phyloP scores from a whole-genome alignment of 331 rosid genomes.

The Cydonia oblonga region DNA sequence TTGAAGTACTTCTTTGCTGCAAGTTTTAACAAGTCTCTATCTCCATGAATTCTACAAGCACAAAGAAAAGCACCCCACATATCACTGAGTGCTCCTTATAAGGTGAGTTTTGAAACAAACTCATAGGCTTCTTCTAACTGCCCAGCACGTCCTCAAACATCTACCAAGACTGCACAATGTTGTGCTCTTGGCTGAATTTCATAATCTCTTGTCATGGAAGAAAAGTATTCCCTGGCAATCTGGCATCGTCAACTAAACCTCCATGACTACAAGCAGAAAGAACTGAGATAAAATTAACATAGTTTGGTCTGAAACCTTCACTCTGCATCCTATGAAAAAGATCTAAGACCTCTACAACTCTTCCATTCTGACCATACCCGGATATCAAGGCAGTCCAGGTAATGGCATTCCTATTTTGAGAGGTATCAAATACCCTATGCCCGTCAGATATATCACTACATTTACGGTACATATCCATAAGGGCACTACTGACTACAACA shows the following conservation, averaged over 20 bases:
- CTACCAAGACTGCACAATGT: constrained; percentile 68
- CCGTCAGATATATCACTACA: constrained; percentile 54
- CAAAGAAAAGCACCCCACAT: constrained; percentile 75
- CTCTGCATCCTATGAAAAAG: constrained; percentile 41
- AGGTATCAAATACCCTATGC: constrained; percentile 34
- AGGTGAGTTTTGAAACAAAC: constrained; percentile 45
- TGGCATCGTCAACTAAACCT: constrained; percentile 47
- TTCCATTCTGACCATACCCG: constrained; percentile 67
- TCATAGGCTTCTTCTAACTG: constrained; percentile 46
- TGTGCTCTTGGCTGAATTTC: constrained; percentile 51
- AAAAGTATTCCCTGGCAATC: constrained; percentile 31
- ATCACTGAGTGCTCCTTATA: constrained; percentile 51
- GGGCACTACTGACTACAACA: constrained; percentile 60
- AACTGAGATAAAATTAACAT: constrained; percentile 69
- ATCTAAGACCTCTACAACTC: constrained; percentile 47
- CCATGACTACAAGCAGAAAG: constrained; percentile 74
- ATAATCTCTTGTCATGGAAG: constrained; percentile 49
- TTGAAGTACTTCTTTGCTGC: constrained; percentile 48
- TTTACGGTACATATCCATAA: constrained; percentile 67
- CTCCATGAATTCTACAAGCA: constrained; percentile 62
- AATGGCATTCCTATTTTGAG: constrained; percentile 45
- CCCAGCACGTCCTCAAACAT: constrained; percentile 55
- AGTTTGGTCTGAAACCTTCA: constrained; percentile 57
- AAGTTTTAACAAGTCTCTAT: constrained; percentile 42
- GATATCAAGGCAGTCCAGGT: constrained; percentile 64